These are phyloP conservation scores for Leishmania aethiopica DNA, from an alignment of 208 protist genomes.

Conservation along the genomic window DNA sequence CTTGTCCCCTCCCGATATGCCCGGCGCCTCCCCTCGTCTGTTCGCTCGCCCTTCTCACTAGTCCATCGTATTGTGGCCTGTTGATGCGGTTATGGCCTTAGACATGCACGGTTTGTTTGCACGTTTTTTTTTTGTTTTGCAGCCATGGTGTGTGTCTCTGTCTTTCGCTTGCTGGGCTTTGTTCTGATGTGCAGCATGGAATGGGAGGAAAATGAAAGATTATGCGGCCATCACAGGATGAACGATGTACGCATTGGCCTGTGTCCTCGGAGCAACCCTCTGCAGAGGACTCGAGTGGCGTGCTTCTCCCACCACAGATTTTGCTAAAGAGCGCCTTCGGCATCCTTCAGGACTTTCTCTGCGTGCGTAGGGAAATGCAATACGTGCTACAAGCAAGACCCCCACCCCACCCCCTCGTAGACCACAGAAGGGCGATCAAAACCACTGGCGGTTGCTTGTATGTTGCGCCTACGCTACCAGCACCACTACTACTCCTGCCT, in stretches of 20 bases:
- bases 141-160: slow-evolving; percentile 2
- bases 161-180: neutral
- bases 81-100: neutral
- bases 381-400: neutral
- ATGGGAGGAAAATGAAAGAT: neutral
- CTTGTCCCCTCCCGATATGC: neutral
- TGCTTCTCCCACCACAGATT: neutral
- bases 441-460: neutral
- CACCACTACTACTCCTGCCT: neutral
- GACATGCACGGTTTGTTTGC: neutral
- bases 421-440: neutral
- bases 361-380: neutral
- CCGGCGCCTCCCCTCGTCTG: neutral
- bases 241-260: neutral
- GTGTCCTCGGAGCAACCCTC: neutral
- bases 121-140: slow-evolving; percentile 12
- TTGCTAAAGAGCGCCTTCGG: neutral
- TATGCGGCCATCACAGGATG: neutral
- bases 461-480: neutral
- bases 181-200: neutral
- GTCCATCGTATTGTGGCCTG: neutral
- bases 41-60: slow-evolving; percentile 11
- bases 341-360: neutral
- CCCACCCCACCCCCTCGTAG: neutral
- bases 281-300: neutral